Conservation (phyloP, 768 basidiomycete species). For the Saitozyma sp. region DNA sequence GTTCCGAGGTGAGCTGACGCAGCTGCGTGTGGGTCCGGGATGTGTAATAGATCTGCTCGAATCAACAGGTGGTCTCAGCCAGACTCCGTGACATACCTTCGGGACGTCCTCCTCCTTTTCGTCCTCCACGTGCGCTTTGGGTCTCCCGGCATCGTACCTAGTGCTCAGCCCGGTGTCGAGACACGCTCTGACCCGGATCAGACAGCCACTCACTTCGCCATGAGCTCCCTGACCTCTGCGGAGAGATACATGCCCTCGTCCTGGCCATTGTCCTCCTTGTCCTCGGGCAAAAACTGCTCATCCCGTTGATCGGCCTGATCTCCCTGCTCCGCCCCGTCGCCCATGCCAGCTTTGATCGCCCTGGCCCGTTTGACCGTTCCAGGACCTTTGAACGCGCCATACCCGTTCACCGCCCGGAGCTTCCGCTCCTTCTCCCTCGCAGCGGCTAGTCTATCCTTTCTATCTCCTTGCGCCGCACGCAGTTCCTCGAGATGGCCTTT, state of each 20-base stretch:
- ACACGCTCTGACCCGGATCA: not conserved
- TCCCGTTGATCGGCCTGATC: conserved; percentile 55
- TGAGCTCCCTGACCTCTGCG: conserved; percentile 72
- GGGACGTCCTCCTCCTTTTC: conserved; percentile 48
- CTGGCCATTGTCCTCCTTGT: conserved; percentile 53
- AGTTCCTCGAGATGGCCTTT: conserved; percentile 33
- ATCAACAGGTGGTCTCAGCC: conserved; percentile 1
- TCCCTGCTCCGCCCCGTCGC: conserved; percentile 37
- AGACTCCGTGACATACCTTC: conserved; percentile 28
- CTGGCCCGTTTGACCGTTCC: conserved; percentile 16
- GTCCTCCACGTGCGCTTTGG: conserved; percentile 24
- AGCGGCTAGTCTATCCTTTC: conserved; percentile 21
- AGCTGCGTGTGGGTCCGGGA: conserved; percentile 96
- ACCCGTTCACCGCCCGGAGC: conserved; percentile 3
- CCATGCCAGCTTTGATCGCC: not conserved
- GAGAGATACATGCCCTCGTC: conserved; percentile 63
- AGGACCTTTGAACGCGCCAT: conserved; percentile 17
- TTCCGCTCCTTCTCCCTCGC: conserved; percentile 42
- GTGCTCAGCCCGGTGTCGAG: conserved; percentile 8
- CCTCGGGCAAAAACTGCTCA: conserved; percentile 72
- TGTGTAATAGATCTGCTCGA: conserved; percentile 72
- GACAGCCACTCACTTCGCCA: conserved; percentile 65
- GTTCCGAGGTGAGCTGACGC: conserved; percentile 82
- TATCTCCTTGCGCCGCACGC: conserved; percentile 16
- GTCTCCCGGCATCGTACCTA: conserved; percentile 34